These are phyloP conservation scores for Tylopilus intermedius DNA, from an alignment of 768 basidiomycete species.

Conservation along the genomic window DNA sequence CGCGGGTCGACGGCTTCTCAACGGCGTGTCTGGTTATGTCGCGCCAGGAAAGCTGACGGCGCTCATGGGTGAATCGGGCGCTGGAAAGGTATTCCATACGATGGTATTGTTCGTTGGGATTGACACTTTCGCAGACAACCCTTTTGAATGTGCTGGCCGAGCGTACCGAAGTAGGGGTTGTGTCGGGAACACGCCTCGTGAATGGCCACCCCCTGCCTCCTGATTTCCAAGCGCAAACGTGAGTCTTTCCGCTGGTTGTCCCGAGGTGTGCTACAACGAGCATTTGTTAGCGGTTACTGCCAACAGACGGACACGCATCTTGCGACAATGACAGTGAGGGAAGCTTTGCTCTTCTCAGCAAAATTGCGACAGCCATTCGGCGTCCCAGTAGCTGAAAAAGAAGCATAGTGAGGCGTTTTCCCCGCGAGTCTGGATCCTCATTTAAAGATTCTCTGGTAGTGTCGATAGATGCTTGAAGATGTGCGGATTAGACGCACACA, in stretches of 20 bases:
- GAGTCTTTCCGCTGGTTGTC: not conserved
- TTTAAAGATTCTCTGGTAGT: conserved; percentile 24
- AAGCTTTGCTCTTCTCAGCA: conserved; percentile 77
- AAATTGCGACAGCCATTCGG: conserved; percentile 67
- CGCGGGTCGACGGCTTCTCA: conserved; percentile 42
- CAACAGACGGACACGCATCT: conserved; percentile 85
- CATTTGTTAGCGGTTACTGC: conserved; percentile 61
- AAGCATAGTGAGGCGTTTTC: conserved; percentile 54
- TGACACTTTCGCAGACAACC: conserved; percentile 36
- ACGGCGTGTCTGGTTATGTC: conserved; percentile 46
- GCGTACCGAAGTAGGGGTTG: conserved; percentile 34
- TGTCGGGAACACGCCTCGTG: conserved; percentile 42
- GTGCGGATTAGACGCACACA: conserved; percentile 58
- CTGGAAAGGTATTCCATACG: conserved; percentile 25
- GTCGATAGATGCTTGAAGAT: conserved; percentile 57
- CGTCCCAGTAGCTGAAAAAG: conserved; percentile 66
- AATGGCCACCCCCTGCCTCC: conserved; percentile 40
- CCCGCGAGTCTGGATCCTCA: not conserved
- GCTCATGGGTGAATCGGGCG: conserved; percentile 43
- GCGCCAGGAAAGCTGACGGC: conserved; percentile 49
- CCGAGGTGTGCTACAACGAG: not conserved
- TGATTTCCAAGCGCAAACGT: conserved; percentile 57
- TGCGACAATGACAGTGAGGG: conserved; percentile 68
- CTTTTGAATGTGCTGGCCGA: conserved; percentile 45
- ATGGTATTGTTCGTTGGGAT: no score